phyloP scores from a whole-genome alignment of 768 basidiomycete genomes.

The Mycena crocata region DNA sequence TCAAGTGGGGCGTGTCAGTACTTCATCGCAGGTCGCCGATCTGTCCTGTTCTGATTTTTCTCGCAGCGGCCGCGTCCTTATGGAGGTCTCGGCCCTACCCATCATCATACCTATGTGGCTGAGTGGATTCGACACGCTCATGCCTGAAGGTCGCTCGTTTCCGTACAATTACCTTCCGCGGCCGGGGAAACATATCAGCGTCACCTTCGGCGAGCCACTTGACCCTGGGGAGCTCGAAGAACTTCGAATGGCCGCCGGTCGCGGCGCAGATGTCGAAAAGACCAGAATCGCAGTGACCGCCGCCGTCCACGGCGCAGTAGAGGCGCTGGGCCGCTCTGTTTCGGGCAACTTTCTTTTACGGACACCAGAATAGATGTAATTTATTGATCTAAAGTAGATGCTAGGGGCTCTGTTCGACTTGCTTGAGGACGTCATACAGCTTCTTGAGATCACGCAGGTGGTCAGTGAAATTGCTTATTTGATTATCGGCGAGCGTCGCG shows the following conservation, averaged over 20 bases:
- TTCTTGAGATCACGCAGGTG: constrained; percentile 34
- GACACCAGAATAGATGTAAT: constrained; percentile 25
- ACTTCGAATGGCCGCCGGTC: constrained; percentile 24
- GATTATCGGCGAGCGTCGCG: constrained; percentile 23
- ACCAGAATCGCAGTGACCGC: constrained; percentile 67
- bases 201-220: constrained; percentile 86
- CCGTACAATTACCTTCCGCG: constrained; percentile 81
- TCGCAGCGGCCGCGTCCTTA: constrained; percentile 84
- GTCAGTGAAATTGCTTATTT: constrained; percentile 31
- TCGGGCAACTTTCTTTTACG: constrained; percentile 52
- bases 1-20: constrained; percentile 97
- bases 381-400: constrained; percentile 1
- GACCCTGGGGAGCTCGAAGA: constrained; percentile 51
- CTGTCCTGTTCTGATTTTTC: constrained; percentile 3
- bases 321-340: constrained; percentile 63
- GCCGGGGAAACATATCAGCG: constrained; percentile 68
- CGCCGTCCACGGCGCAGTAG: constrained; percentile 63
- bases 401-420: constrained; percentile 19
- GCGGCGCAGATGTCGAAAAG: constrained; percentile 44
- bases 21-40: constrained; percentile 18
- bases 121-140: constrained; percentile 90
- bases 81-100: constrained; percentile 68
- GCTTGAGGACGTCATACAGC: constrained; percentile 27
- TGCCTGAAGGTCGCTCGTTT: constrained; percentile 86
- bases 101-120: constrained; percentile 94